These are phyloP conservation scores for Boletellus ananas DNA, from an alignment of 768 basidiomycete genomes.

Conservation along the genomic window DNA sequence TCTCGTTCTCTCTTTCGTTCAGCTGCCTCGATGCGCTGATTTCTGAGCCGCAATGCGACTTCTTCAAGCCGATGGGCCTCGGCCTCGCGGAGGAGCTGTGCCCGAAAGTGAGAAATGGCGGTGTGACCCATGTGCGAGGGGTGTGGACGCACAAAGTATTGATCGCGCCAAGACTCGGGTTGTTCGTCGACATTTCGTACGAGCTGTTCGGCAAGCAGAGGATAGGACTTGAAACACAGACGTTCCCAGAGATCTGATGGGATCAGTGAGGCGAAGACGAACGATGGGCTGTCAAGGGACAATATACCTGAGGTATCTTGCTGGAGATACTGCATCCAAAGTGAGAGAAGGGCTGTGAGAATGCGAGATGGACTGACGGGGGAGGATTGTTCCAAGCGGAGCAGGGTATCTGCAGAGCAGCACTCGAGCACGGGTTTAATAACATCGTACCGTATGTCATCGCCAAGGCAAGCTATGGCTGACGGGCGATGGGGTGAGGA, in stretches of 20 bases:
- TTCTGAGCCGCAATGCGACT: conserved; percentile 57
- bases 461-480: conserved; percentile 67
- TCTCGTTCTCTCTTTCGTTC: conserved; percentile 74
- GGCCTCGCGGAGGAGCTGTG: conserved; percentile 51
- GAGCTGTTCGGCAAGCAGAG: conserved; percentile 49
- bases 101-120: conserved; percentile 8
- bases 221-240: conserved; percentile 60
- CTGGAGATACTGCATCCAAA: conserved; percentile 44
- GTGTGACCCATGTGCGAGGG: background rate
- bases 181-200: conserved; percentile 37
- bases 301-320: conserved; percentile 52
- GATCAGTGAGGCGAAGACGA: background rate
- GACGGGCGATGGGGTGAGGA: conserved; percentile 6
- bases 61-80: conserved; percentile 66
- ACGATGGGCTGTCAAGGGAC: background rate
- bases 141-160: conserved; percentile 55
- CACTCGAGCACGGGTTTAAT: conserved; percentile 71
- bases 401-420: conserved; percentile 67
- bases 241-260: conserved; percentile 62
- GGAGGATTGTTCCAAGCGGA: conserved; percentile 63
- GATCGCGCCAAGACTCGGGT: conserved; percentile 64
- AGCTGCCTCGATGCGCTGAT: conserved; percentile 63
- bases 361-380: conserved; percentile 48
- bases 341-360: conserved; percentile 12
- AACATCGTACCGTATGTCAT: conserved; percentile 55